Evolutionary conservation across 345 rosid species (phyloP), one percentile per base, ranked within the genome.

Genomic region (Sisymbrium irio): DNA sequence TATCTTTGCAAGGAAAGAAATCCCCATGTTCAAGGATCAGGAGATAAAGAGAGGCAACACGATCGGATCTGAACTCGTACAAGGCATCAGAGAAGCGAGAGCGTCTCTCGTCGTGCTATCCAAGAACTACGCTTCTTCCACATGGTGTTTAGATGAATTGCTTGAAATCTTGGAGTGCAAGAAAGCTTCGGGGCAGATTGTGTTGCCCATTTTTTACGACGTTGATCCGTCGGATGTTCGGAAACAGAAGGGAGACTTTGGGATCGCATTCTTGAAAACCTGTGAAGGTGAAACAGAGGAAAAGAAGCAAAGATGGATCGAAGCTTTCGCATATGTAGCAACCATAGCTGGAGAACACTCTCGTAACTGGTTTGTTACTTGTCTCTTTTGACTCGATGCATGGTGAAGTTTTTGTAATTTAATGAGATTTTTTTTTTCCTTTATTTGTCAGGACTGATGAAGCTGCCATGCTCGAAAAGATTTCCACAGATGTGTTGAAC

Each of bases 171-270:
- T 72, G 30, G 19, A 39, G 1, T 72, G 76, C 62, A 46, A 8
- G 10, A 3, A 28, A 39, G 15, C 1, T n/a, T 4, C 2, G 0
- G 62, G 62, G 17, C 50, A 36, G 39, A 62, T 25, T 1, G 62
- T 72, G 28, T 50, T 72, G 36, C 25, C 66, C 0, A 14, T 71
- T 1, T 71, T 71, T 12, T 60, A 59, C 27, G 12, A 36, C 0
- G 33, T 71, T 30, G 67, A 71, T 35, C 75, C 75, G 0, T 59
- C 66, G 3, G 11, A 33, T 59, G 75, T 71, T 6, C 28, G 67
- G 55, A 32, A 59, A 10, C 75, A 71, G 33, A 71, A 6, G 2
- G 59, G 67, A 9, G 46, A 22, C 1, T 71, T 59, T 6, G 67
- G 75, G 3, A 33, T 3, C 0, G 47, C 10, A 3, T 71, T 71